Percentiles rank a stretch among this genome's conserved stretches.
Evolutionary conservation across 1,284 basidiomycete species (phyloP).

Genomic region (Calocybe gambosa): DNA sequence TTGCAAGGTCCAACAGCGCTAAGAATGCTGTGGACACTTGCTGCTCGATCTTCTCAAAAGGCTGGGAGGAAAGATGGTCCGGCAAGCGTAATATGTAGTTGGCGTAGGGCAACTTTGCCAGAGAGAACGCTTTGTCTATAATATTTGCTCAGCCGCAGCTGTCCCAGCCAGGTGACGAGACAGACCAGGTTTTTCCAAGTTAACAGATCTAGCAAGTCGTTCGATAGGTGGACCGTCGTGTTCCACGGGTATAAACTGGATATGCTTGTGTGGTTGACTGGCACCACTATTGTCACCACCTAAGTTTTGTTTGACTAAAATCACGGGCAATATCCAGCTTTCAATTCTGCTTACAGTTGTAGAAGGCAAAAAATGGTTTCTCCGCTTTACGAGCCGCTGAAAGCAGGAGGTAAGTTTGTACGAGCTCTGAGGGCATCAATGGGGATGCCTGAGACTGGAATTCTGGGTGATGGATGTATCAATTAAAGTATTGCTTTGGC

Average conservation of each 20-base stretch:
- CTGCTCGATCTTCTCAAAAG: constrained; percentile 46
- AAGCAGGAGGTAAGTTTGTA: constrained; percentile 66
- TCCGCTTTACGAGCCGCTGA: constrained; percentile 59
- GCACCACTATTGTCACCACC: constrained; percentile 80
- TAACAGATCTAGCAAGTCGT: constrained; percentile 49
- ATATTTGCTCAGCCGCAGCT: constrained; percentile 10
- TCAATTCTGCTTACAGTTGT: constrained; percentile 57
- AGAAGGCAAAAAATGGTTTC: constrained; percentile 70
- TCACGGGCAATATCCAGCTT: neutral
- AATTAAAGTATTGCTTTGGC: neutral
- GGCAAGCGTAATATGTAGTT: constrained; percentile 73
- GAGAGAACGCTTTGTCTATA: constrained; percentile 67
- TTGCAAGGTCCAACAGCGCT: constrained; percentile 68
- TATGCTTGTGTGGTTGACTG: constrained; percentile 82
- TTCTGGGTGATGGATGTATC: constrained; percentile 34
- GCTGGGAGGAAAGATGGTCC: constrained; percentile 35
- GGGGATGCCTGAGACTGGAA: constrained; percentile 74
- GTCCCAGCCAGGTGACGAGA: constrained; percentile 2
- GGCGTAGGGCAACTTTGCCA: constrained; percentile 67
- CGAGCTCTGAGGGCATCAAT: constrained; percentile 70
- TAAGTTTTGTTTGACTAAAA: constrained; percentile 23
- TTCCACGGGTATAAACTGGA: constrained; percentile 71
- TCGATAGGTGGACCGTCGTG: constrained; percentile 70
- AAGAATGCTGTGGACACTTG: constrained; percentile 63
- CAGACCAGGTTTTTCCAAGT: constrained; percentile 55